Evolutionary conservation across 768 basidiomycete species (phyloP).

Genomic region (Termitomyces sp.): DNA sequence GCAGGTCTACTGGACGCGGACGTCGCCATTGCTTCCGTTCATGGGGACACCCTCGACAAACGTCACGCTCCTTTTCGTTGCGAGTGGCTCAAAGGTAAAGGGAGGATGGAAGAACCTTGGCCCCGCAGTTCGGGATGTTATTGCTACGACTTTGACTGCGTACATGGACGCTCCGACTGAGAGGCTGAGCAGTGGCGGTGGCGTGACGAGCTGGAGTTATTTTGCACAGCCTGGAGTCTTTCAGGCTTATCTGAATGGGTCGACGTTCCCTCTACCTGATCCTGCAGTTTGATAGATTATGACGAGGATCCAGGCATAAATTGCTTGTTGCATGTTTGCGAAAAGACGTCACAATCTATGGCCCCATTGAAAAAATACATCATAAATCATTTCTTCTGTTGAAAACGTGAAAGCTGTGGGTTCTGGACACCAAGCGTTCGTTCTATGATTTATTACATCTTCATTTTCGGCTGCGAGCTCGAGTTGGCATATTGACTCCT

Average conservation of each 20-base stretch:
- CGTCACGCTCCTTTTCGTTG: conserved; percentile 9
- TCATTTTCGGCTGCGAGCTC: no score
- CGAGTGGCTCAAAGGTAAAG: conserved; percentile 11
- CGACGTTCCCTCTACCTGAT: conserved; percentile 1
- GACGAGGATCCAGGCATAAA: background rate
- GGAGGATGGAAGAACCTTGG: conserved; percentile 7
- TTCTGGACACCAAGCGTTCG: no score
- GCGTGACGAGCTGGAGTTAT: conserved; percentile 1
- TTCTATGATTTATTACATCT: no score
- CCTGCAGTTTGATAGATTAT: background rate
- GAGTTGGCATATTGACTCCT: no score
- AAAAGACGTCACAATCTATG: no score
- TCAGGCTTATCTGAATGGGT: background rate
- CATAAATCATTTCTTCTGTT: no score
- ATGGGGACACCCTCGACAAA: conserved; percentile 15
- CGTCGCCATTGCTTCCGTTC: conserved; percentile 14
- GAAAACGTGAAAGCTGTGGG: no score
- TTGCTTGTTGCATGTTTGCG: background rate
- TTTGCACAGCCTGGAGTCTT: background rate
- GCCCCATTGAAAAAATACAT: no score
- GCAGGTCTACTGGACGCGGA: conserved; percentile 16
- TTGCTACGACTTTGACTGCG: conserved; percentile 7
- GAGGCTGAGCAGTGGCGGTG: conserved; percentile 7
- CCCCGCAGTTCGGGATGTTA: conserved; percentile 4
- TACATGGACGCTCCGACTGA: conserved; percentile 11